Evolutionary conservation across 805 yeast genomes (phyloP).

Genomic region (Yamadazyma phyllophila): DNA sequence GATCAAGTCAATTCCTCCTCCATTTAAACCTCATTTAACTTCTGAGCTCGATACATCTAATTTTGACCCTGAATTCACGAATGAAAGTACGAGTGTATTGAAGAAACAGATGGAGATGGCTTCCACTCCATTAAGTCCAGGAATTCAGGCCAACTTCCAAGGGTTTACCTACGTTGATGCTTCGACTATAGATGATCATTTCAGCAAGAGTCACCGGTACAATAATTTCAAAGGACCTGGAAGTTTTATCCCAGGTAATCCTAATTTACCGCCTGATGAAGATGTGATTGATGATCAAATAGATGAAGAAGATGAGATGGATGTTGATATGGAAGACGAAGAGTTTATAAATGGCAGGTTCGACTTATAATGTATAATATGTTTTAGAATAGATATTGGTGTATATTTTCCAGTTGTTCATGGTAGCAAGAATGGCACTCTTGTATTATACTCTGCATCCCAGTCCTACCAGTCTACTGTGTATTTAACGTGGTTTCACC

Average conservation of each 20-base stretch:
- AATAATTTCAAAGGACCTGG: slow-evolving; percentile 51
- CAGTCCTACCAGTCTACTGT: no score
- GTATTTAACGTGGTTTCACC: no score
- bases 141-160: slow-evolving; percentile 92
- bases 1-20: slow-evolving; percentile 87
- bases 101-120: slow-evolving; percentile 63
- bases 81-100: slow-evolving; percentile 80
- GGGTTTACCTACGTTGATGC: slow-evolving; percentile 97
- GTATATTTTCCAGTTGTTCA: background rate
- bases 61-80: slow-evolving; percentile 97
- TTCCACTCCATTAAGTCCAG: slow-evolving; percentile 86
- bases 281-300: slow-evolving; percentile 75
- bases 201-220: slow-evolving; percentile 41
- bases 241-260: slow-evolving; percentile 76
- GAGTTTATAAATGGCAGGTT: slow-evolving; percentile 89
- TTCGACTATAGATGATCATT: slow-evolving; percentile 86
- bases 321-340: slow-evolving; percentile 56
- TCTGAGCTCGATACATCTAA: slow-evolving; percentile 94
- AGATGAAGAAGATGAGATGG: slow-evolving; percentile 44
- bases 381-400: background rate
- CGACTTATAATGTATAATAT: slow-evolving; percentile 50
- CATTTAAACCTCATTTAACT: slow-evolving; percentile 89
- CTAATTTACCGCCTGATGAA: slow-evolving; percentile 77
- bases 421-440: no score
- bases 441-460: no score